A percentile compares a stretch with the other conserved stretches of the same genome.
phyloP scores from a whole-genome alignment of 208 protist genomes.

The Trypanosoma boissoni region DNA sequence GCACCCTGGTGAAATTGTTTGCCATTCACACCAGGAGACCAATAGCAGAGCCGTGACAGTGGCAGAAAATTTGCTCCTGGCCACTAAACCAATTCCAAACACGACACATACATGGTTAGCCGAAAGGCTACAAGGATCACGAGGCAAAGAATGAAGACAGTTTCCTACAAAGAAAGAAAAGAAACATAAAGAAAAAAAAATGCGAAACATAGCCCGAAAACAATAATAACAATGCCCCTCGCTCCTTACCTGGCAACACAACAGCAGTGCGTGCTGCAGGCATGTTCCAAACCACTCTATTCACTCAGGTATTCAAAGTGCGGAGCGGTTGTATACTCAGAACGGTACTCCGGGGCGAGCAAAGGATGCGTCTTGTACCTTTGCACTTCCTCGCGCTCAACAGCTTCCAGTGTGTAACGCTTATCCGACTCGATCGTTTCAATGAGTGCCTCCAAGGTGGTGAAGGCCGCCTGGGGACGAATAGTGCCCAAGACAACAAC shows the following conservation, averaged over 20 bases:
- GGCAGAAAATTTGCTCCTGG: too few relatives aligned
- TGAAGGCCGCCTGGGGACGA: conserved; percentile 63
- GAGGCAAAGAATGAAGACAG: background rate
- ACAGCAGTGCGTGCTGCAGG: too few relatives aligned
- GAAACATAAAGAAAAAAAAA: conserved; percentile 1
- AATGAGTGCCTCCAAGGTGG: conserved; percentile 73
- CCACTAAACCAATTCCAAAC: too few relatives aligned
- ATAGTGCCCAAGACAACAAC: conserved; percentile 61
- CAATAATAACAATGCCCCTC: too few relatives aligned
- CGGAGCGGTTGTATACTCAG: background rate
- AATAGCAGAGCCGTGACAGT: too few relatives aligned
- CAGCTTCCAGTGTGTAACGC: conserved; percentile 24
- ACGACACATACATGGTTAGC: too few relatives aligned
- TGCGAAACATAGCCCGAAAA: background rate
- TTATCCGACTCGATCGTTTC: conserved; percentile 73
- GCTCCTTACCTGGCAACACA: background rate
- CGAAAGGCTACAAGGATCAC: background rate
- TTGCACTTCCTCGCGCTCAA: conserved; percentile 28
- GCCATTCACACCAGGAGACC: too few relatives aligned
- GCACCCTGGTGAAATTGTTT: too few relatives aligned
- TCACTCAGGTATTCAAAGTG: conserved; percentile 5
- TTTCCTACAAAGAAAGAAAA: background rate
- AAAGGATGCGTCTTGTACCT: conserved; percentile 35
- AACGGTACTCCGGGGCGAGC: conserved; percentile 23
- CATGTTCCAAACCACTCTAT: background rate